phyloP scores from a whole-genome alignment of 73 alveolate genomes.

The Paramecium primaurelia region DNA sequence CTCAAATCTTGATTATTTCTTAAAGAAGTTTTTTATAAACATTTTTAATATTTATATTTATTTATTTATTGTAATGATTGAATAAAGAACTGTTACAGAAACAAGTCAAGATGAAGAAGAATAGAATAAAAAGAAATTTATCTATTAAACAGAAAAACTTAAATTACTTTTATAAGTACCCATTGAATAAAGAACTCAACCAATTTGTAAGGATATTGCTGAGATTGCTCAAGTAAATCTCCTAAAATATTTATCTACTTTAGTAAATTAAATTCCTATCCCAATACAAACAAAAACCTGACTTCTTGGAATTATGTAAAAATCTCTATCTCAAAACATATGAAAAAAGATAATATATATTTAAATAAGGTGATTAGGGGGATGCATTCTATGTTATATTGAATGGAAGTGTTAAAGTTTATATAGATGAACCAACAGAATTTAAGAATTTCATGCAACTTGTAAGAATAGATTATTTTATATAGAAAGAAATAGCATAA shows the following conservation, averaged over 20 bases:
- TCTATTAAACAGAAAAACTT: background rate
- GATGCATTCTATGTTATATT: slow-evolving; percentile 62
- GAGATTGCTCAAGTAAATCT: background rate
- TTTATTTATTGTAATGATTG: background rate
- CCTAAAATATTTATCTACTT: background rate
- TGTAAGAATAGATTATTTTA: background rate
- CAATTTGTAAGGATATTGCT: background rate
- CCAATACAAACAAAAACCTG: slow-evolving; percentile 47
- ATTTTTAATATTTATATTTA: background rate
- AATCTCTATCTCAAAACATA: slow-evolving; percentile 49
- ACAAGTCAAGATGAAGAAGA: background rate
- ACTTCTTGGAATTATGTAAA: slow-evolving; percentile 58
- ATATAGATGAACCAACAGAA: slow-evolving; percentile 62
- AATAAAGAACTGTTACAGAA: slow-evolving; percentile 8
- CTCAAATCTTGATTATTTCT: slow-evolving; percentile 13
- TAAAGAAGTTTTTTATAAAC: slow-evolving; percentile 26
- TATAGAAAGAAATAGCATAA: slow-evolving; percentile 56
- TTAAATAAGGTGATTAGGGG: slow-evolving; percentile 60
- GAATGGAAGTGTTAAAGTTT: slow-evolving; percentile 61
- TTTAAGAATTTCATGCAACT: slow-evolving; percentile 61
- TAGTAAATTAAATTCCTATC: slow-evolving; percentile 51
- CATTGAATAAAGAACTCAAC: background rate
- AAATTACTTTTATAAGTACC: background rate
- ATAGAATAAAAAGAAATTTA: background rate
- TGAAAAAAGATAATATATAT: slow-evolving; percentile 44